Evolutionary conservation across 768 basidiomycete genomes (phyloP), one percentile per base, ranked within the genome.

Genomic region (Agaricus bisporus): DNA sequence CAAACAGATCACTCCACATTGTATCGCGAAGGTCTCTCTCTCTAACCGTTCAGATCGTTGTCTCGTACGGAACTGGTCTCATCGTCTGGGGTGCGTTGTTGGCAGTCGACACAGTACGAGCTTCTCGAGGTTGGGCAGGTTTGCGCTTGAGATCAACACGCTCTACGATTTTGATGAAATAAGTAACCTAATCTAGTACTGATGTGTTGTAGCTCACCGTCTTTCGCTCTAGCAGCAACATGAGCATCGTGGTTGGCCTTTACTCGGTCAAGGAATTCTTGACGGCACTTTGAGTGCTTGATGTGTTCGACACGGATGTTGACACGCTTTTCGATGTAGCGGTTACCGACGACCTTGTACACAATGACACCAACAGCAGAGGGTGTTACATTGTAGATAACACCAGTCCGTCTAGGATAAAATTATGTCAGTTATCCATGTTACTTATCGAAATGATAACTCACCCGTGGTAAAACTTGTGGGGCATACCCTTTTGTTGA

Each of bases 401-500:
- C 94, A 51, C 97, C 97, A 58, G 97, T 99, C 63, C 95, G 94
- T 64, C 95, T 95, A 60, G 46, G 47, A 42, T 38, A 7, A 7
- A n/a, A 37, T n/a, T 4, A 32, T 6, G 32, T 32, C 8, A 32
- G 5, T 18, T 14, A 43, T 17, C 8, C 20, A 46, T 26, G 26
- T 52, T 44, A 17, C n/a, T 57, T 50, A 14, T 49, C 47, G 56
- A 25, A 36, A 35, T 48, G 10, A 47, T 22, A 35, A 38, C 83
- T 9, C 91, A 94, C 93, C 91, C 92, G 64, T 94, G 92, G 80
- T 94, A 94, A 82, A 81, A 95, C 76, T 98, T 98, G 81, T 98
- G 95, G 71, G 95, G 95, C 93, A 98, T 97, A 73, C 97, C 97
- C 88, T 95, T 95, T 85, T 99, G 97, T 74, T 97, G 91, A 41